Evolutionary conservation across 1,139 yeast species (phyloP).

Genomic region (Nakaseomyces bracarensis): DNA sequence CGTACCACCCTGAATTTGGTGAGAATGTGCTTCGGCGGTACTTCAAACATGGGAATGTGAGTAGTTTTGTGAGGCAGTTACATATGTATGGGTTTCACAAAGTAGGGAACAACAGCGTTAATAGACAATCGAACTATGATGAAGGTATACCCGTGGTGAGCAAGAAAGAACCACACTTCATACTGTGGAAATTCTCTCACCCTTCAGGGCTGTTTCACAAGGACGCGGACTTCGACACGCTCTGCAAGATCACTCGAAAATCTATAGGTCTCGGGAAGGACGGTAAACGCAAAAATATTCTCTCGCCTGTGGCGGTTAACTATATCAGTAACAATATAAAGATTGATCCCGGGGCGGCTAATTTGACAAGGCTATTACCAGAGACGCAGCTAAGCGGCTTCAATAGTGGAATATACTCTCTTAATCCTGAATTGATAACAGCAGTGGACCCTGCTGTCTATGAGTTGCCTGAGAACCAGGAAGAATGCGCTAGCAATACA

Average conservation of each 20-base stretch:
- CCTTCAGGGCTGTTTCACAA: slow-evolving; percentile 68
- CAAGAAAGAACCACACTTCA: slow-evolving; percentile 19
- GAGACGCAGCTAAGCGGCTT: neutral
- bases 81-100: slow-evolving; percentile 62
- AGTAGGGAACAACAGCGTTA: slow-evolving; percentile 18
- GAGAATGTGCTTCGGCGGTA: slow-evolving; percentile 55
- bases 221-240: slow-evolving; percentile 51
- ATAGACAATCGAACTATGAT: slow-evolving; percentile 9
- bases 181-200: slow-evolving; percentile 83
- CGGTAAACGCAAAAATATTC: slow-evolving; percentile 28
- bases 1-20: slow-evolving; percentile 57
- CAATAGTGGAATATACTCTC: neutral
- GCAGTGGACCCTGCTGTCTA: neutral
- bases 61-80: slow-evolving; percentile 68
- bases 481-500: neutral
- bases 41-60: slow-evolving; percentile 75
- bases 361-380: neutral
- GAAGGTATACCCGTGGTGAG: neutral
- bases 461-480: neutral
- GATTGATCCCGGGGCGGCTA: neutral
- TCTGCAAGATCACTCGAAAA: slow-evolving; percentile 29
- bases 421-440: neutral
- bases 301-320: slow-evolving; percentile 24
- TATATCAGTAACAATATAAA: slow-evolving; percentile 13
- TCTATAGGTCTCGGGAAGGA: slow-evolving; percentile 28